Conservation (phyloP, 257 asterid species). For the Salvia miltiorrhiza region DNA sequence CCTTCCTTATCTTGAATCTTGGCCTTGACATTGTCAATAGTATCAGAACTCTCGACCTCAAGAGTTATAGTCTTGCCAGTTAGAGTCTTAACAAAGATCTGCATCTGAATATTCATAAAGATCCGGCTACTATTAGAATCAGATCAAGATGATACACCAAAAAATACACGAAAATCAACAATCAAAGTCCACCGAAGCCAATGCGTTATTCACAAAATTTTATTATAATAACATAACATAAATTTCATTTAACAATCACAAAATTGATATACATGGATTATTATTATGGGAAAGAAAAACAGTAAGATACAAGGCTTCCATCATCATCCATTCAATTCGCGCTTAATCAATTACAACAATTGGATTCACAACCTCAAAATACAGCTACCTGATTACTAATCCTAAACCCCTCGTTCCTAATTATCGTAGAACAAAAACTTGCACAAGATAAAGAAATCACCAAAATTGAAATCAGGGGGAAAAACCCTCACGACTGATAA, state of each 20-base stretch:
- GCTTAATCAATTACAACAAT: no score
- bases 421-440: no score
- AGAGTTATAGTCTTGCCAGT: constrained; percentile 18
- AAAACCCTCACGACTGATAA: not conserved
- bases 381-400: not conserved
- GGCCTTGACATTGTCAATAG: constrained; percentile 18
- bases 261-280: not conserved
- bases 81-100: constrained; percentile 22
- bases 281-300: not conserved
- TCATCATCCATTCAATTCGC: no score
- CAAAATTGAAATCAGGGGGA: no score
- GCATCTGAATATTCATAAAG: constrained; percentile 20
- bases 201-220: not conserved
- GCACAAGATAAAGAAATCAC: no score
- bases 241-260: no score
- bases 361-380: not conserved
- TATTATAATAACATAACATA: not conserved
- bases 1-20: constrained; percentile 23
- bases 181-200: not conserved
- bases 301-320: not conserved
- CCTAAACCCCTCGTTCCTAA: not conserved
- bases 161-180: no score
- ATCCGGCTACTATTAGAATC: not conserved
- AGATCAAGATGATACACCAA: not conserved
- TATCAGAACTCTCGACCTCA: constrained; percentile 15